These are phyloP conservation scores for Ustilago crameri DNA, from an alignment of 1,284 basidiomycete genomes.

Conservation along the genomic window DNA sequence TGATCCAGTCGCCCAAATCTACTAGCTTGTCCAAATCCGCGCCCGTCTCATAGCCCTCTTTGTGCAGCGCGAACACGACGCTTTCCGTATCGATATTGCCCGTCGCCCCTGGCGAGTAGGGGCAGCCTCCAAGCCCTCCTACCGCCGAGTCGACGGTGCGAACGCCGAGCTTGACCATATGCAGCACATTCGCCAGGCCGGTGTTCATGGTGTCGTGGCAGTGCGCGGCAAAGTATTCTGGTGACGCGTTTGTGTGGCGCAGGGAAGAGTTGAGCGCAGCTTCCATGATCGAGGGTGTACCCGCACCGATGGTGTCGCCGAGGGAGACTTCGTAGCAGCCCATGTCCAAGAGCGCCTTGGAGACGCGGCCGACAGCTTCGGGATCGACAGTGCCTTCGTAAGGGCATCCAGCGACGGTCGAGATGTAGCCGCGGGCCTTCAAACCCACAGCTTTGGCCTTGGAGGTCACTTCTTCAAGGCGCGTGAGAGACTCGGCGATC, in stretches of 20 bases:
- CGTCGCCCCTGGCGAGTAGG: conserved; percentile 84
- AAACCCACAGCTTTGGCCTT: conserved; percentile 76
- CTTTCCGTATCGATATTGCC: conserved; percentile 72
- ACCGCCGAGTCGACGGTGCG: conserved; percentile 74
- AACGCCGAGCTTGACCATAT: conserved; percentile 71
- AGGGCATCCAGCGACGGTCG: conserved; percentile 81
- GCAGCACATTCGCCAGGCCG: conserved; percentile 72
- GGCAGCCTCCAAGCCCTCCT: conserved; percentile 90
- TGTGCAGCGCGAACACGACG: conserved; percentile 83
- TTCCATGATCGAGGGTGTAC: conserved; percentile 77
- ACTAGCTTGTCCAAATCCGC: conserved; percentile 70
- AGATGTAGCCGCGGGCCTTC: conserved; percentile 83
- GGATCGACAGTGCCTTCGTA: conserved; percentile 83
- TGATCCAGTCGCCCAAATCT: conserved; percentile 50
- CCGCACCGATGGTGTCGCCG: conserved; percentile 90
- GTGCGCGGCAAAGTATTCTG: conserved; percentile 69
- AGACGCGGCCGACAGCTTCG: conserved; percentile 76
- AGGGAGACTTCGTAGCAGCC: conserved; percentile 93
- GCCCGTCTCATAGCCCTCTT: conserved; percentile 77
- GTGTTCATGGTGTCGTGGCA: conserved; percentile 93
- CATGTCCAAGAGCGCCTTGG: conserved; percentile 81
- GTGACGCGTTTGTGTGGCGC: conserved; percentile 45
- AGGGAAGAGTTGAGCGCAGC: conserved; percentile 79
- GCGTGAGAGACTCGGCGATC: conserved; percentile 77
- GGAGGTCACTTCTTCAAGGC: conserved; percentile 76